A percentile compares a stretch with the other conserved stretches of the same genome.
phyloP scores from a whole-genome alignment of 208 protist genomes.

The Lotmaria passim region DNA sequence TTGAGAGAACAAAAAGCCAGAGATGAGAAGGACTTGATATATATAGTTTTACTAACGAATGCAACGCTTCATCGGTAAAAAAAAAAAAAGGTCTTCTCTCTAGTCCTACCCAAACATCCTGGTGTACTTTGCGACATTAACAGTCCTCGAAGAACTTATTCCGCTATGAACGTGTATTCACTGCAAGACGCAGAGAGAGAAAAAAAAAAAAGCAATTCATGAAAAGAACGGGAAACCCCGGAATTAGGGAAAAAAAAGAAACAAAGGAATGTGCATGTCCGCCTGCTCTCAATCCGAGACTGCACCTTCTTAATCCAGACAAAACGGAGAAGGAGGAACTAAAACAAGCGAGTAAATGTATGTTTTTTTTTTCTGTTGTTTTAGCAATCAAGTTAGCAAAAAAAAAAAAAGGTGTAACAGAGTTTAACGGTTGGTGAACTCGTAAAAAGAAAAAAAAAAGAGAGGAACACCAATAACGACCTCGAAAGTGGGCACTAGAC shows the following conservation, averaged over 20 bases:
- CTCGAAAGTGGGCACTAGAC: no score
- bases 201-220: slow-evolving; percentile 3
- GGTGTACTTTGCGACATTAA: no score
- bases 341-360: neutral
- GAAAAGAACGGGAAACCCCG: slow-evolving; percentile 6
- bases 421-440: no score
- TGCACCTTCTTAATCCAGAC: slow-evolving; percentile 15
- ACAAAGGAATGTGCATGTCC: slow-evolving; percentile 13
- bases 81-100: no score
- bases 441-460: neutral
- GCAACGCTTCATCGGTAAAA: no score
- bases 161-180: slow-evolving; percentile 12
- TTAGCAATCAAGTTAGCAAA: neutral
- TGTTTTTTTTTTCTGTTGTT: neutral
- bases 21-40: slow-evolving; percentile 15
- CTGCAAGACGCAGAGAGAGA: neutral
- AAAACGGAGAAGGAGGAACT: slow-evolving; percentile 3
- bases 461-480: no score
- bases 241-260: slow-evolving; percentile 15
- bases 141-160: no score
- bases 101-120: no score
- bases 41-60: no score
- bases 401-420: slow-evolving; percentile 4
- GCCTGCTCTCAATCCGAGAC: neutral
- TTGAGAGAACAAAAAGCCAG: neutral